These are phyloP conservation scores for Lepraria neglecta DNA, from an alignment of 495 filamentous ascomycete species.

Conservation along the genomic window DNA sequence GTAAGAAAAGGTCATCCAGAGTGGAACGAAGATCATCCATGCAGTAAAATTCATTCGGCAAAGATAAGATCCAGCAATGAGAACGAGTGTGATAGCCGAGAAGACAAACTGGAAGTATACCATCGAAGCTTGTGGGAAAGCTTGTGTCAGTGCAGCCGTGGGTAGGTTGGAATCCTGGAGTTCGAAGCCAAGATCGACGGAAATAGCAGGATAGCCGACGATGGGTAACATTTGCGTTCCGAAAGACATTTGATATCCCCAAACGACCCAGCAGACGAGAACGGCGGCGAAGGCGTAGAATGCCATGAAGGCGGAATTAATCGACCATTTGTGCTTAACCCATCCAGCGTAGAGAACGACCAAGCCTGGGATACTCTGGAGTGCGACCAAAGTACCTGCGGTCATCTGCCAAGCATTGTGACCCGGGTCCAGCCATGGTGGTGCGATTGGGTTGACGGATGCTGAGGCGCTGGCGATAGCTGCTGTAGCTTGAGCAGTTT, in stretches of 20 bases:
- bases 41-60: slow-evolving; percentile 50
- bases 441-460: slow-evolving; percentile 17
- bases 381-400: slow-evolving; percentile 46
- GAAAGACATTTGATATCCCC: slow-evolving; percentile 49
- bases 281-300: slow-evolving; percentile 52
- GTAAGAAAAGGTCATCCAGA: slow-evolving; percentile 44
- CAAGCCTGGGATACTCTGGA: slow-evolving; percentile 50
- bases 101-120: slow-evolving; percentile 57
- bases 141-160: slow-evolving; percentile 35
- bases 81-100: slow-evolving; percentile 50
- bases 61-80: slow-evolving; percentile 46
- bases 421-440: slow-evolving; percentile 44
- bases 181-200: slow-evolving; percentile 42
- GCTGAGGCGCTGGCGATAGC: slow-evolving; percentile 16
- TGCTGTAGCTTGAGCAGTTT: slow-evolving; percentile 14
- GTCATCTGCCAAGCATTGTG: slow-evolving; percentile 56
- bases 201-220: slow-evolving; percentile 44
- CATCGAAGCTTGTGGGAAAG: slow-evolving; percentile 48
- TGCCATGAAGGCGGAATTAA: slow-evolving; percentile 51
- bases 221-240: slow-evolving; percentile 48
- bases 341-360: slow-evolving; percentile 50
- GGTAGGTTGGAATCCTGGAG: slow-evolving; percentile 43
- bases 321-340: slow-evolving; percentile 53
- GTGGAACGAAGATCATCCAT: slow-evolving; percentile 53
- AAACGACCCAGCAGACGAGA: slow-evolving; percentile 51